Evolutionary conservation across 257 asterid genomes (phyloP).

Genomic region (Buddleja alternifolia): DNA sequence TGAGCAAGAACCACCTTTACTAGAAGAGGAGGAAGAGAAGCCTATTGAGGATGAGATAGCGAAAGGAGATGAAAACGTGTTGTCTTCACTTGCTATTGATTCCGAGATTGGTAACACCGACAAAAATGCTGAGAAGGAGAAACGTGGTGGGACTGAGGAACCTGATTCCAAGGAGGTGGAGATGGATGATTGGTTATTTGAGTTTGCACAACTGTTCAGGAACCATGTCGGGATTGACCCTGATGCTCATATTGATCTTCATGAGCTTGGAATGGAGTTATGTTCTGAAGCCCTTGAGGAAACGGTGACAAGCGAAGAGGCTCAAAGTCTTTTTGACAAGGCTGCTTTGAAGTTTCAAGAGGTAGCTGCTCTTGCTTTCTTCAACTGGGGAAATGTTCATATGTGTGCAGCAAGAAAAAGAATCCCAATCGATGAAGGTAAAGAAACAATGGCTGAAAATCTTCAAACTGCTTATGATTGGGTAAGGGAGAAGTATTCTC

Average conservation of each 20-base stretch:
- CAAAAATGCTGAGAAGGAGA: constrained; percentile 38
- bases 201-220: constrained; percentile 71
- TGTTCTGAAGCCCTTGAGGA: constrained; percentile 77
- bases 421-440: constrained; percentile 60
- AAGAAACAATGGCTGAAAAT: constrained; percentile 54
- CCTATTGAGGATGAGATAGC: constrained; percentile 40
- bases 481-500: constrained; percentile 62
- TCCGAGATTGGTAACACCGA: constrained; percentile 42
- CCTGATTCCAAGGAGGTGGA: constrained; percentile 63
- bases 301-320: constrained; percentile 65
- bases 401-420: constrained; percentile 79
- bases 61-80: constrained; percentile 47
- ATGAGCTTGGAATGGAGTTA: constrained; percentile 73
- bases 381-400: constrained; percentile 75
- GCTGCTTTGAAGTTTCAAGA: constrained; percentile 65
- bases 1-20: constrained; percentile 66
- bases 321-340: constrained; percentile 62
- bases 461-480: constrained; percentile 65
- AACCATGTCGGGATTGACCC: constrained; percentile 70
- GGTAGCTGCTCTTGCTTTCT: constrained; percentile 71
- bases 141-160: constrained; percentile 42
- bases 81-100: constrained; percentile 42
- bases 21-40: constrained; percentile 68
- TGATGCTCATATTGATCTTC: constrained; percentile 72
- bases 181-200: constrained; percentile 78